Evolutionary conservation across 371 early-diverging fungal species (phyloP).

Genomic region (Circinella umbellata): DNA sequence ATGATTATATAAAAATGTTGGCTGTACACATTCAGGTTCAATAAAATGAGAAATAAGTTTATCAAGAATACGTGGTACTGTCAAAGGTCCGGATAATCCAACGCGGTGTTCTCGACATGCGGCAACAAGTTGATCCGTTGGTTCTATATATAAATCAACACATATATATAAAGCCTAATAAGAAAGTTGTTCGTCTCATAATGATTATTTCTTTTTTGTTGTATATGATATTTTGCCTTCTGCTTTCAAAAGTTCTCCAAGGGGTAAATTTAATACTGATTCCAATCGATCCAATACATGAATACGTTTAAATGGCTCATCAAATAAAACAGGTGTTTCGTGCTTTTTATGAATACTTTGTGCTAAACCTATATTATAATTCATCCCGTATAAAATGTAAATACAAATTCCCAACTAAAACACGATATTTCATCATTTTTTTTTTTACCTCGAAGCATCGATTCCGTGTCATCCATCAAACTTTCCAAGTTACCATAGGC

Average conservation of each 20-base stretch:
- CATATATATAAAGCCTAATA: neutral
- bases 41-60: constrained; percentile 89
- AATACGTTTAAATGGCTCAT: constrained; percentile 78
- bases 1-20: constrained; percentile 94
- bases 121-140: constrained; percentile 46
- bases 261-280: constrained; percentile 44
- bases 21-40: constrained; percentile 91
- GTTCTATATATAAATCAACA: constrained; percentile 17
- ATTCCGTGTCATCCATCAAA: constrained; percentile 86
- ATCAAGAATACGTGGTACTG: constrained; percentile 87
- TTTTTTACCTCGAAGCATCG: constrained; percentile 63
- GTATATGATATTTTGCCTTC: constrained; percentile 24
- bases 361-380: constrained; percentile 70
- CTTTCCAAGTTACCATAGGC: constrained; percentile 90
- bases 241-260: constrained; percentile 57
- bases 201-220: neutral
- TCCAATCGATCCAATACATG: constrained; percentile 79
- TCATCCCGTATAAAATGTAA: no score
- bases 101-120: constrained; percentile 63
- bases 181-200: neutral
- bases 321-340: constrained; percentile 73
- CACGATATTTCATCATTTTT: no score
- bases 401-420: no score
- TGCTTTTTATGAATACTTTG: constrained; percentile 76
- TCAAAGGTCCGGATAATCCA: constrained; percentile 69